Conservation (phyloP, 2,329 filamentous ascomycete genomes). For the Botrytis sinoallii region DNA sequence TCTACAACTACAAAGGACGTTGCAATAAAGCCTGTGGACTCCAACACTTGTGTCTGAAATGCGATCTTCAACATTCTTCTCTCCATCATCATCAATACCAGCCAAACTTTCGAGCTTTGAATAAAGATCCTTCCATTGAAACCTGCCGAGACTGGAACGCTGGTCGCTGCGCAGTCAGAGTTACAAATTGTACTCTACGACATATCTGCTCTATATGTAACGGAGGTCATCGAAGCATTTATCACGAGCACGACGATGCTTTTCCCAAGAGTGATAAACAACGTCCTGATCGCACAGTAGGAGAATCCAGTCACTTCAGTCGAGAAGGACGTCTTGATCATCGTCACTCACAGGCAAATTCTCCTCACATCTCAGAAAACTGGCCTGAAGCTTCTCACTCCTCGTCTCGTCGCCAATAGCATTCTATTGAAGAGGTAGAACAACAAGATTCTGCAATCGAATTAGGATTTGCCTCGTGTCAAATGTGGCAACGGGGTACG, state of each 20-base stretch:
- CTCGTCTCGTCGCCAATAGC: not conserved
- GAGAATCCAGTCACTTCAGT: not conserved
- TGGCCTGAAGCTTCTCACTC: not conserved
- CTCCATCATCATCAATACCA: constrained; percentile 4
- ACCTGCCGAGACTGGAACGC: constrained; percentile 4
- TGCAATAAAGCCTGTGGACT: constrained; percentile 6
- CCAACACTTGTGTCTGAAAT: constrained; percentile 8
- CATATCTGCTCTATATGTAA: constrained; percentile 1
- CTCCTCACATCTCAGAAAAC: not conserved
- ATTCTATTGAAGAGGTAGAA: not conserved
- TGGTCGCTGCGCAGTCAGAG: not conserved
- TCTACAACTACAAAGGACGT: constrained; percentile 5
- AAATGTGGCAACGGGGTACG: not conserved
- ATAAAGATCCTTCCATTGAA: not conserved
- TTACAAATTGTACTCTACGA: constrained; percentile 5
- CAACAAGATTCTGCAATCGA: not conserved
- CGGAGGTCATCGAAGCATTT: constrained; percentile 1
- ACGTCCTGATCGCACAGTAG: not conserved
- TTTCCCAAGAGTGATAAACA: not conserved
- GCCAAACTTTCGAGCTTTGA: not conserved
- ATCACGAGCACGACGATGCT: not conserved
- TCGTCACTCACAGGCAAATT: not conserved
- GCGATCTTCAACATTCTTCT: constrained; percentile 8
- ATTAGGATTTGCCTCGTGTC: not conserved
- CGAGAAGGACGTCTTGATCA: constrained; percentile 1